Percentiles rank a stretch among this genome's conserved stretches.
These are phyloP conservation scores for Cymbidium sinense DNA, from an alignment of 106 monocot genomes.

Conservation along the genomic window DNA sequence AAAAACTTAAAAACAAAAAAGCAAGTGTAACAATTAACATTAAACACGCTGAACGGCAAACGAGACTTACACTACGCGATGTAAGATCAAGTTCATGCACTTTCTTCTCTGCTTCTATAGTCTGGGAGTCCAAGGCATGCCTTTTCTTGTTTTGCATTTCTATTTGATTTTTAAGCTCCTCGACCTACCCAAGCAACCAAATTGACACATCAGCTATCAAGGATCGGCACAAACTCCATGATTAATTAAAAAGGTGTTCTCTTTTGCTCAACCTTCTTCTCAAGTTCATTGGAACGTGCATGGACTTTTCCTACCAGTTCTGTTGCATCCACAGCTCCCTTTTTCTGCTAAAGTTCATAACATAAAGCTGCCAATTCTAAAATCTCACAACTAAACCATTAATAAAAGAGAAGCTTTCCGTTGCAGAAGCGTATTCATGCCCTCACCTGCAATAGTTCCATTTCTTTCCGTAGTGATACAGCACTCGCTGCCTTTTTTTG, in stretches of 20 bases:
- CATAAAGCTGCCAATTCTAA: too few relatives aligned
- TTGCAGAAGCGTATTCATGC: not conserved
- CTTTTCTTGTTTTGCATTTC: constrained; percentile 34
- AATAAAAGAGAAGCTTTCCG: not conserved
- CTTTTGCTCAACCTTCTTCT: constrained; percentile 37
- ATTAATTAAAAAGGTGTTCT: not conserved
- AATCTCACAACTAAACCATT: too few relatives aligned
- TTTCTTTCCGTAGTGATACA: constrained; percentile 22
- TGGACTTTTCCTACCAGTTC: constrained; percentile 33
- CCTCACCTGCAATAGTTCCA: constrained; percentile 35
- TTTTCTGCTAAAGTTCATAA: constrained; percentile 26
- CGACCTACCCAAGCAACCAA: constrained; percentile 29
- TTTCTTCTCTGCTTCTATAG: constrained; percentile 53
- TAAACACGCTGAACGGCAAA: not conserved
- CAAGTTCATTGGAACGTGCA: constrained; percentile 39
- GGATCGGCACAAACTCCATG: not conserved
- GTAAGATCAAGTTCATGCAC: constrained; percentile 28
- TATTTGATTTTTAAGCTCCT: constrained; percentile 43
- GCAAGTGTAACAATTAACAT: too few relatives aligned
- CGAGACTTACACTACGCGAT: constrained; percentile 40
- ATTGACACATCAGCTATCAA: not conserved
- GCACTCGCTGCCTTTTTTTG: constrained; percentile 32
- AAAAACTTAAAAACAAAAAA: not conserved
- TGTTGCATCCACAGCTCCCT: constrained; percentile 25
- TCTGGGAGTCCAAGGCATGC: constrained; percentile 35